These are phyloP conservation scores for Coemansia sp. DNA, from an alignment of 192 early-diverging fungal genomes.

Conservation along the genomic window DNA sequence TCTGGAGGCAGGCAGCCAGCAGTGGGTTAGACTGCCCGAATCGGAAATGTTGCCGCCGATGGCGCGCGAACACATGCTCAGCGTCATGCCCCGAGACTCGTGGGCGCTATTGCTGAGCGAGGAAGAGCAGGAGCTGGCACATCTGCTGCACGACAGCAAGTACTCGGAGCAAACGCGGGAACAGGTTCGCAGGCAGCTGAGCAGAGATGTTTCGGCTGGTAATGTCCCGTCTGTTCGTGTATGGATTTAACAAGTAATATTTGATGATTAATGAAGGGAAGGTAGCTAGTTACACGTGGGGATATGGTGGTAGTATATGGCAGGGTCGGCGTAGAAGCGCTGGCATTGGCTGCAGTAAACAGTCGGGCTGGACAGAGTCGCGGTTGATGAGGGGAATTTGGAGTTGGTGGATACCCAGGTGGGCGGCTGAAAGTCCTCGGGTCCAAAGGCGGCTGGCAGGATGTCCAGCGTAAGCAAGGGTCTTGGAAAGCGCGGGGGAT, in stretches of 20 bases:
- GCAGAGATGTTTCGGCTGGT: neutral
- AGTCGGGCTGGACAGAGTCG: neutral
- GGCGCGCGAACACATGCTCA: constrained; percentile 27
- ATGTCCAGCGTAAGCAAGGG: constrained; percentile 9
- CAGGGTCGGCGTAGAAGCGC: constrained; percentile 17
- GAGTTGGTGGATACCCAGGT: constrained; percentile 29
- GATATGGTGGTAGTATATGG: constrained; percentile 18
- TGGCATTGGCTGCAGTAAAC: constrained; percentile 47
- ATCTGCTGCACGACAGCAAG: neutral
- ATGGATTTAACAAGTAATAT: constrained; percentile 11
- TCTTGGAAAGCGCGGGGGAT: neutral
- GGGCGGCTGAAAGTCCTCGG: neutral
- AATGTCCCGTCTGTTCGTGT: constrained; percentile 7
- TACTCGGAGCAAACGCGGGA: constrained; percentile 5
- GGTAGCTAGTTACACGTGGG: constrained; percentile 6
- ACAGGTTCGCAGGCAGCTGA: constrained; percentile 5
- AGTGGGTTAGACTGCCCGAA: neutral
- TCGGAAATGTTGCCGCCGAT: constrained; percentile 13
- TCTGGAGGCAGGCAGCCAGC: neutral
- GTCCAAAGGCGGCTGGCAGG: constrained; percentile 1
- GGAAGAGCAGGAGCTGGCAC: constrained; percentile 4
- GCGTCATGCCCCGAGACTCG: constrained; percentile 20
- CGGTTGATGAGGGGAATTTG: constrained; percentile 37
- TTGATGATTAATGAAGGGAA: neutral
- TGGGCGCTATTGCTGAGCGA: constrained; percentile 5